Conservation (phyloP, 768 basidiomycete species). For the Obba rivulosa region DNA sequence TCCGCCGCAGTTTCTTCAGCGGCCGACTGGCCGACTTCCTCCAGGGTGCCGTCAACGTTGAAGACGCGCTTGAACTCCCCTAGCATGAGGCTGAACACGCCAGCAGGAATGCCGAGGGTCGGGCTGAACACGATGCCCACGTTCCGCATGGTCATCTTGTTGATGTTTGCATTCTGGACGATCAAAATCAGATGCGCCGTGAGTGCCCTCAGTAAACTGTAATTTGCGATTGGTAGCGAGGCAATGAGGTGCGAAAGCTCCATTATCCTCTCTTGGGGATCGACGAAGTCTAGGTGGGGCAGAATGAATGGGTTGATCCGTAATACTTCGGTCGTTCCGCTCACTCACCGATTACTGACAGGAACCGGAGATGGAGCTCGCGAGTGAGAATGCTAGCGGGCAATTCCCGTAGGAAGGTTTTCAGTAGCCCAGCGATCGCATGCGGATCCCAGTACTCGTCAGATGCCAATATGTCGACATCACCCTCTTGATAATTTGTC, state of each 20-base stretch:
- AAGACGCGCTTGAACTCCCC: constrained; percentile 92
- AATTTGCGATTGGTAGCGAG: constrained; percentile 85
- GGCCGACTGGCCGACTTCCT: constrained; percentile 14
- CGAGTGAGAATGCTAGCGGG: constrained; percentile 90
- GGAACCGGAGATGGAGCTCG: constrained; percentile 86
- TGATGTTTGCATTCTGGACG: constrained; percentile 81
- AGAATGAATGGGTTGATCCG: constrained; percentile 2
- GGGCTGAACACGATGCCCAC: constrained; percentile 99
- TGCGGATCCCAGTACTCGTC: constrained; percentile 98
- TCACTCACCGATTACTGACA: constrained; percentile 84
- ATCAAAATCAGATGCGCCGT: constrained; percentile 94
- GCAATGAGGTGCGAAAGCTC: constrained; percentile 87
- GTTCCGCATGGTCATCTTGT: constrained; percentile 99
- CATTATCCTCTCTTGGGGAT: constrained; percentile 80
- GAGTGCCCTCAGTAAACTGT: constrained; percentile 88
- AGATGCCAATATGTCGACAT: constrained; percentile 80
- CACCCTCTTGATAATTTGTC: constrained; percentile 65
- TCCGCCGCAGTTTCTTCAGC: constrained; percentile 11
- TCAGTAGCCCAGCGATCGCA: constrained; percentile 92
- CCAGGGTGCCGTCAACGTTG: constrained; percentile 59
- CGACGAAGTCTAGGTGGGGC: constrained; percentile 65
- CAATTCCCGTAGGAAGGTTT: constrained; percentile 88
- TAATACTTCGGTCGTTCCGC: constrained; percentile 4
- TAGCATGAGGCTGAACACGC: constrained; percentile 92
- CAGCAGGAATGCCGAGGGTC: constrained; percentile 95